Percentiles rank a stretch among this genome's conserved stretches.
Conservation (phyloP, 2,329 filamentous ascomycete genomes). For the Talaromyces piceae region DNA sequence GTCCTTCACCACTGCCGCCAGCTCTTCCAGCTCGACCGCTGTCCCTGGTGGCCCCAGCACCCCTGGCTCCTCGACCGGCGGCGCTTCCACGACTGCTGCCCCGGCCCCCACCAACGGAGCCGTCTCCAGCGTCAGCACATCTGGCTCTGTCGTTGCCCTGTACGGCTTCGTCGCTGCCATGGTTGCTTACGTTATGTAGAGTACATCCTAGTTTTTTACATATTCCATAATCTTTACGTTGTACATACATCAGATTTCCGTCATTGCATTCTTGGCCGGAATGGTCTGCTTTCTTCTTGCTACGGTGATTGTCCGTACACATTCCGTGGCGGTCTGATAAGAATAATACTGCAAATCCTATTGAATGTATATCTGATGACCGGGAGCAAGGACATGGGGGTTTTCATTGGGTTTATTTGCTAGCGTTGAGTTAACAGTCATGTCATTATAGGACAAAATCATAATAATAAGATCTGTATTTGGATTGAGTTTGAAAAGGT, state of each 20-base stretch:
- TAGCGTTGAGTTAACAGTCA: neutral
- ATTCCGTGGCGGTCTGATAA: neutral
- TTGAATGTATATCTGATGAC: neutral
- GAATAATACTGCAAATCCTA: neutral
- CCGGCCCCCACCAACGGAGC: conserved; percentile 1
- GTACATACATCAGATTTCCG: neutral
- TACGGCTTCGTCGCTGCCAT: conserved; percentile 11
- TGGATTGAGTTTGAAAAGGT: too few species aligned
- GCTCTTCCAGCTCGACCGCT: conserved; percentile 4
- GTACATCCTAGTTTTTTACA: neutral
- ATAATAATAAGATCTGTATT: neutral
- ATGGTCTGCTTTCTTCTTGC: neutral
- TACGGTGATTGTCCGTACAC: neutral
- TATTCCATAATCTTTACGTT: neutral
- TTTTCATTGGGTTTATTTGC: neutral
- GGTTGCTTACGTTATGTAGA: conserved; percentile 10
- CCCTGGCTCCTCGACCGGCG: neutral
- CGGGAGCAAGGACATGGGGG: neutral
- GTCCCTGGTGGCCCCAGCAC: conserved; percentile 3
- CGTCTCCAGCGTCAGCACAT: neutral
- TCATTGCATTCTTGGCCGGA: neutral
- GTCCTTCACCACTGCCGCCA: neutral
- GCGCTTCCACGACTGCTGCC: neutral
- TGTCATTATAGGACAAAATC: neutral
- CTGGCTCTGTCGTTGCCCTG: conserved; percentile 8